phyloP scores from a whole-genome alignment of 2,329 filamentous ascomycete species.

The Colletotrichum sp. region DNA sequence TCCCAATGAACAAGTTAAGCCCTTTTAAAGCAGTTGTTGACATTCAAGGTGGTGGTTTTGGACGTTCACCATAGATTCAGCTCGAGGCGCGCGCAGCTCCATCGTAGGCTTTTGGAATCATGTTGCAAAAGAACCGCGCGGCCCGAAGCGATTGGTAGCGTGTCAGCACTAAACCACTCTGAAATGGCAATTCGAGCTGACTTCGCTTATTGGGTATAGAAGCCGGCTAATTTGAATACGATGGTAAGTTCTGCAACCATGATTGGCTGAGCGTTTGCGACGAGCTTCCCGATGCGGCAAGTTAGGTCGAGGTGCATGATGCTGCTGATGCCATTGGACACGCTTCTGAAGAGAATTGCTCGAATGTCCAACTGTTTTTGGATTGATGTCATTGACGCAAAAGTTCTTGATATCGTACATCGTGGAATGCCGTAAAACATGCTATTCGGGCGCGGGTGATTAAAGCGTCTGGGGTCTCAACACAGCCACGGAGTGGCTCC shows the following conservation, averaged over 20 bases:
- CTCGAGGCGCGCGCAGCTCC: background rate
- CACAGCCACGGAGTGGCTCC: background rate
- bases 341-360: background rate
- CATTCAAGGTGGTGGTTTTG: background rate
- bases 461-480: background rate
- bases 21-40: background rate
- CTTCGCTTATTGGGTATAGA: background rate
- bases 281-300: background rate
- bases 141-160: background rate
- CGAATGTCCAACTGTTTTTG: fast-evolving
- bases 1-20: background rate
- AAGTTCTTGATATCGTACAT: background rate
- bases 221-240: fast-evolving
- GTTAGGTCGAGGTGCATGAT: background rate
- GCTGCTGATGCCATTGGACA: background rate
- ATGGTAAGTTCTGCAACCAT: background rate
- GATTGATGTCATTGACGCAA: background rate
- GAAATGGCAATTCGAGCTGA: background rate
- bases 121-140: background rate
- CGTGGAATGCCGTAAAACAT: background rate
- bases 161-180: background rate
- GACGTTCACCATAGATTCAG: background rate
- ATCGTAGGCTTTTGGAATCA: background rate
- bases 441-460: background rate
- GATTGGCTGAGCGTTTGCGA: background rate